These are phyloP conservation scores for Aspergillus sojae DNA, from an alignment of 2,329 filamentous ascomycete genomes.

Conservation along the genomic window DNA sequence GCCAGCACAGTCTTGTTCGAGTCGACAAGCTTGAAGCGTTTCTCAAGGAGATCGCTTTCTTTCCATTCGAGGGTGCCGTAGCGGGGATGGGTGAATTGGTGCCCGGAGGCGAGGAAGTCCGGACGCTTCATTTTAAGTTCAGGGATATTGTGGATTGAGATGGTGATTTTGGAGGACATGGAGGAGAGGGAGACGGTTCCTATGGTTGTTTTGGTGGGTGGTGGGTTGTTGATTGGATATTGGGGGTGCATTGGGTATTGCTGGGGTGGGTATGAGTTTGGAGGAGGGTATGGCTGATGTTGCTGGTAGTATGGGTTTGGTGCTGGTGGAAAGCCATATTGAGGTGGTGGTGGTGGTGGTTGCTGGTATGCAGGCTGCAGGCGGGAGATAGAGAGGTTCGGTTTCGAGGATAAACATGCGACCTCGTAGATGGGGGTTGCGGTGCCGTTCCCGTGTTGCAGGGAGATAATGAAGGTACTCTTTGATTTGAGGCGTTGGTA, in stretches of 20 bases:
- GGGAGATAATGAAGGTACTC: background rate
- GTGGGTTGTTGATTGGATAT: background rate
- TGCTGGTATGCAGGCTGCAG: background rate
- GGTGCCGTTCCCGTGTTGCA: background rate
- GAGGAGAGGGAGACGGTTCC: background rate
- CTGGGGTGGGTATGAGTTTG: background rate
- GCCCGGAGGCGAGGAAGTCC: background rate
- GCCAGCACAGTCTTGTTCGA: constrained; percentile 1
- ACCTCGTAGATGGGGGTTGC: background rate
- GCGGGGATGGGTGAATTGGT: background rate
- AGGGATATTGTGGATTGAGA: background rate
- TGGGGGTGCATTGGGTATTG: background rate
- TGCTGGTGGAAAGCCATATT: background rate
- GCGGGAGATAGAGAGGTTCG: background rate
- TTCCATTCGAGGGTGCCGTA: background rate
- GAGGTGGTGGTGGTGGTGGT: background rate
- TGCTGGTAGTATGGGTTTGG: background rate
- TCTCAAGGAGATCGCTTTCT: background rate
- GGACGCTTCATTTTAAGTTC: background rate
- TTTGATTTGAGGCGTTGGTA: background rate
- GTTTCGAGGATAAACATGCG: background rate
- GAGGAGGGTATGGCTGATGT: background rate
- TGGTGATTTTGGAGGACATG: background rate
- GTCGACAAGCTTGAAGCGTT: background rate
- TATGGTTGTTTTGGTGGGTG: background rate